Evolutionary conservation across 2,329 filamentous ascomycete genomes (phyloP).

Genomic region (Ophiostoma ips): DNA sequence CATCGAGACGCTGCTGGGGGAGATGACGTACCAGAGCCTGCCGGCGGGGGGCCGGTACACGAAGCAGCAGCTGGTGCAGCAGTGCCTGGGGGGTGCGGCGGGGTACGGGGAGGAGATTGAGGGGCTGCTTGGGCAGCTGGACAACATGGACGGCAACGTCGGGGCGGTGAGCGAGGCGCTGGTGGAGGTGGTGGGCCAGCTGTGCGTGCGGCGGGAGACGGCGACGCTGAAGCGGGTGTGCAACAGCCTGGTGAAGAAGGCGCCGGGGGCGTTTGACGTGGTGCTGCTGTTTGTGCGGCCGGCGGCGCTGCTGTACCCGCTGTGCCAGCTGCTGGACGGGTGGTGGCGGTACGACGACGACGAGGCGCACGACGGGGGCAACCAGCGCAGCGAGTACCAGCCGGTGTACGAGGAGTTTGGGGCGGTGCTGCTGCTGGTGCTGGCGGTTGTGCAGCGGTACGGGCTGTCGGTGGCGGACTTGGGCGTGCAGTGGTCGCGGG

Average conservation of each 20-base stretch:
- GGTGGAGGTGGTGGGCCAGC: slow-evolving; percentile 53
- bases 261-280: slow-evolving; percentile 58
- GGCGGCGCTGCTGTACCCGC: slow-evolving; percentile 52
- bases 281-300: slow-evolving; percentile 63
- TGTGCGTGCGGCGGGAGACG: slow-evolving; percentile 62
- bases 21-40: slow-evolving; percentile 67
- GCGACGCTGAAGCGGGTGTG: slow-evolving; percentile 68
- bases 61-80: slow-evolving; percentile 64
- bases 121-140: slow-evolving; percentile 64
- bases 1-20: slow-evolving; percentile 68
- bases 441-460: slow-evolving; percentile 66
- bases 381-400: slow-evolving; percentile 72
- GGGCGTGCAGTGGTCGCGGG: slow-evolving; percentile 36
- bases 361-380: too few species aligned
- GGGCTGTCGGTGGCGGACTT: slow-evolving; percentile 50
- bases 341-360: slow-evolving; percentile 72
- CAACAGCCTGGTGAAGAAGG: slow-evolving; percentile 56
- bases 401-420: slow-evolving; percentile 80
- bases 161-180: slow-evolving; percentile 71
- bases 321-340: slow-evolving; percentile 62
- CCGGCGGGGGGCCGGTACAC: slow-evolving; percentile 60
- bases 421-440: slow-evolving; percentile 56
- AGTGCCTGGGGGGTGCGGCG: slow-evolving; percentile 52
- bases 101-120: slow-evolving; percentile 32
- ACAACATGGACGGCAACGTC: slow-evolving; percentile 83